Evolutionary conservation across 371 early-diverging fungal species (phyloP), one percentile per base, ranked within the genome.

Genomic region (Mucor ambiguus): DNA sequence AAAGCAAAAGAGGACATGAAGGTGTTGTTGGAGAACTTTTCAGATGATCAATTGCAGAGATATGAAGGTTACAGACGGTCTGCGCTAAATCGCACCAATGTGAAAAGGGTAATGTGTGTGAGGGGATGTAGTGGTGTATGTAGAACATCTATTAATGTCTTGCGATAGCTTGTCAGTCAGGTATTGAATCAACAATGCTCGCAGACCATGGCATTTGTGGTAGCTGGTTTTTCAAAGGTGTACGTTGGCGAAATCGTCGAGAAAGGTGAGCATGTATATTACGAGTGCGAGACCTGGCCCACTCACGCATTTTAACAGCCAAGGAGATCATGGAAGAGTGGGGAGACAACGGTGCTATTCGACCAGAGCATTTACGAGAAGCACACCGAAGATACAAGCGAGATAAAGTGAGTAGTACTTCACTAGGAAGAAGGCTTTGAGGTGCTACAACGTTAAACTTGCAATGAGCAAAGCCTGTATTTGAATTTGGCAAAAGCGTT

Each of bases 201-300:
- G 12, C 88, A 89, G 32, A 96, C 94, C 6, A 85, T 96, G 78
- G 88, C 92, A 0, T 95, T 96, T 80, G 95, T 96, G 0, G 90
- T 98, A 0, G 93, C 94, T 29, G 99, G 98, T 33, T 92, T 95
- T 65, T 87, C 94, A 41, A 99, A 99, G 74, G 92, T 99, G 14
- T 99, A 95, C 85, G 93, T 98, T 2, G 97, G 98, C 24, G 97
- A 98, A 70, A 91, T 98, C 66, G 89, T 96, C 6, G 96, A 96
- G 73, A 85, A 87, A 75, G 96, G 93, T 87, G 81, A 76, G 24
- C 16, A 6, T 11, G 4, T 41, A 11, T 22, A 22, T 1, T 33
- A n/a, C 18, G n/a, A 16, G 26, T 32, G 30, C 11, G 22, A 48
- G 22, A 46, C 4, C 9, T 58, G 26, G 49, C 22, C 29, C 14